These are phyloP conservation scores for Calonectria hongkongensis DNA, from an alignment of 2,329 filamentous ascomycete genomes.

Conservation along the genomic window DNA sequence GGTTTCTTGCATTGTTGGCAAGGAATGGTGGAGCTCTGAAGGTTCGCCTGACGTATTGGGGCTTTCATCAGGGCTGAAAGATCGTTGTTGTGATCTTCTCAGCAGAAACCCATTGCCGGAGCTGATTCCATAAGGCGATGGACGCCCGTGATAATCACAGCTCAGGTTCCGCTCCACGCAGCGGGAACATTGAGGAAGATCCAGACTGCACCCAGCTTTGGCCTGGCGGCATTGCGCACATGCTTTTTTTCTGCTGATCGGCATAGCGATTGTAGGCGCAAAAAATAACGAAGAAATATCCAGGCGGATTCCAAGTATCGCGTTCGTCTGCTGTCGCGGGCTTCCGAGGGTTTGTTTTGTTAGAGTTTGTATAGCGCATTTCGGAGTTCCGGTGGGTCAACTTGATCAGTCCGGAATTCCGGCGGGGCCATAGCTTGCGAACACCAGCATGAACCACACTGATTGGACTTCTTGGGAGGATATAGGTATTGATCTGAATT, in stretches of 20 bases:
- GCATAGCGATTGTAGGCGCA: background rate
- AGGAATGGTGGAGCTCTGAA: background rate
- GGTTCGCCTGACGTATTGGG: background rate
- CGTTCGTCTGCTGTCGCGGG: background rate
- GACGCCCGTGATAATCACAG: conserved; percentile 33
- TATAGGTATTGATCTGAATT: background rate
- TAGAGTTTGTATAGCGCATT: background rate
- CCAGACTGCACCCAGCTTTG: conserved; percentile 39
- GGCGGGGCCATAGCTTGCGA: conserved; percentile 1
- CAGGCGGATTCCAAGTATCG: too few species aligned
- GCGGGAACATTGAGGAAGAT: conserved; percentile 33
- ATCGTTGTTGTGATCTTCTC: background rate
- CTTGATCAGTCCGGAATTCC: conserved; percentile 28
- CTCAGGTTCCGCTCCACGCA: conserved; percentile 27
- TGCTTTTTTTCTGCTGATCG: conserved; percentile 41
- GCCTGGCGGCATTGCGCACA: conserved; percentile 40
- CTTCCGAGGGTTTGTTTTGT: background rate
- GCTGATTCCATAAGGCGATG: background rate
- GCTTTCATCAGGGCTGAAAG: background rate
- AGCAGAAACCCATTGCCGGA: background rate
- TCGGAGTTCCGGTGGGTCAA: conserved; percentile 31
- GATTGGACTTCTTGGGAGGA: background rate
- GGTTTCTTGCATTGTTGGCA: background rate
- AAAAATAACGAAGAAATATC: background rate
- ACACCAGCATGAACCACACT: too few species aligned